Evolutionary conservation across 2,329 filamentous ascomycete genomes (phyloP), one percentile per base, ranked within the genome.

Genomic region (Colletotrichum sp.): DNA sequence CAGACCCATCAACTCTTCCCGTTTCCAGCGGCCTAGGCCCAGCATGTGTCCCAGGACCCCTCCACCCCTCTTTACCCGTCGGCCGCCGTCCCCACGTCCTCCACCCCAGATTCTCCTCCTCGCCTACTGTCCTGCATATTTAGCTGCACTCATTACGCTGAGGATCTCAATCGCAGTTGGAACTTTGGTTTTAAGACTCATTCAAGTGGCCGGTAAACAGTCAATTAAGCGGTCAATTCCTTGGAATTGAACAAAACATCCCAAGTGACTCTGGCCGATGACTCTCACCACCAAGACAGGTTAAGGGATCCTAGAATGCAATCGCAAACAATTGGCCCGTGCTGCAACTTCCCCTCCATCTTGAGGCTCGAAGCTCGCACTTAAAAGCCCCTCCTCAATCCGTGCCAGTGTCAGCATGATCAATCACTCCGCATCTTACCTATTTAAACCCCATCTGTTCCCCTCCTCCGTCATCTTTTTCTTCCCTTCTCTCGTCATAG

Each of bases 241-340:
- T 52, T 52, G 44, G 44, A 52, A 52, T 52, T 52, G 44, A 52
- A 13, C 44, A 21, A 13, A 21, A 49, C 39, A 52, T 52, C 44
- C 44, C 44, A 52, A 52, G 44, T 52, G 44, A 52, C 44, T 52
- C 44, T 52, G 9, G n/a, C 44, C 44, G 44, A 52, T 52, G 44
- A 52, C 44, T 52, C 44, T 52, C 36, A 52, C n/a, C 64, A 72
- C 64, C 34, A 6, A 52, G 44, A 52, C 44, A 52, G 44, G 44
- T 52, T 21, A 13, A 13, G 44, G 44, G 10, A 52, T 0, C 44
- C 44, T 8, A 21, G n/a, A 21, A 21, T 52, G 44, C 44, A 52
- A 52, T 52, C 44, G 24, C 24, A 26, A 55, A 15, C 7, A 60
- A 21, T 32, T 36, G 52, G 67, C 34, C 28, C 10, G 64, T 34